Conservation (phyloP, 2,329 filamentous ascomycete species). For the Bisporella sp. region DNA sequence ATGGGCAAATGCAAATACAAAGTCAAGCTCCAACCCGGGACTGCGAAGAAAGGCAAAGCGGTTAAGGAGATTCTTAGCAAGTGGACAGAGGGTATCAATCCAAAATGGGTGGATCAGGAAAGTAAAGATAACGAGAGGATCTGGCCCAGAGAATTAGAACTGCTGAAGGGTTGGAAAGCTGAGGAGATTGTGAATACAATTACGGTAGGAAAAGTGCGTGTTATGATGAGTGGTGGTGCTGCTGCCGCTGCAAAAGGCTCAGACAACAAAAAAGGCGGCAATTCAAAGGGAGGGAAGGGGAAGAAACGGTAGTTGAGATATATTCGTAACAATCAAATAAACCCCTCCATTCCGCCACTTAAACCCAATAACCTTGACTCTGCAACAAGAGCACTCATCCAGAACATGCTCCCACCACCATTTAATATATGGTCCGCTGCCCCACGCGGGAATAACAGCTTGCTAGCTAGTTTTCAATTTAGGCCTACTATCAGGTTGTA, state of each 20-base stretch:
- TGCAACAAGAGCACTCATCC: too few species aligned
- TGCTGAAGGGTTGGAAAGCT: slow-evolving; percentile 73
- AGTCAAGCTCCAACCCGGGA: slow-evolving; percentile 85
- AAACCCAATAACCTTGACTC: too few species aligned
- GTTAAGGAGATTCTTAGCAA: slow-evolving; percentile 81
- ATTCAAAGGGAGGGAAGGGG: slow-evolving; percentile 18
- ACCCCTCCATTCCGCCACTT: too few species aligned
- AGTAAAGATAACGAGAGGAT: slow-evolving; percentile 63
- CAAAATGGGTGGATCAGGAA: slow-evolving; percentile 53
- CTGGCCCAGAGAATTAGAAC: slow-evolving; percentile 79
- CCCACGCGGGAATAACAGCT: too few species aligned
- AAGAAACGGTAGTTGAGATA: slow-evolving; percentile 15
- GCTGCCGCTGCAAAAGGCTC: slow-evolving; percentile 13
- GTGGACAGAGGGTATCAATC: slow-evolving; percentile 60
- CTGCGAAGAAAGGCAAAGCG: slow-evolving; percentile 89
- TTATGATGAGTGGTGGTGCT: slow-evolving; percentile 63
- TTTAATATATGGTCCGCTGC: too few species aligned
- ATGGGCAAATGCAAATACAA: slow-evolving; percentile 79
- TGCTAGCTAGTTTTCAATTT: too few species aligned
- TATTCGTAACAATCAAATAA: background rate
- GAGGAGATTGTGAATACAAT: slow-evolving; percentile 76
- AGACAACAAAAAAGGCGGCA: slow-evolving; percentile 22
- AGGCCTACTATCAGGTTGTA: too few species aligned
- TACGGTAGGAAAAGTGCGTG: slow-evolving; percentile 71
- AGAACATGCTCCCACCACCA: too few species aligned